phyloP scores from a whole-genome alignment of 2,329 filamentous ascomycete genomes.

The Aureobasidium sp. region DNA sequence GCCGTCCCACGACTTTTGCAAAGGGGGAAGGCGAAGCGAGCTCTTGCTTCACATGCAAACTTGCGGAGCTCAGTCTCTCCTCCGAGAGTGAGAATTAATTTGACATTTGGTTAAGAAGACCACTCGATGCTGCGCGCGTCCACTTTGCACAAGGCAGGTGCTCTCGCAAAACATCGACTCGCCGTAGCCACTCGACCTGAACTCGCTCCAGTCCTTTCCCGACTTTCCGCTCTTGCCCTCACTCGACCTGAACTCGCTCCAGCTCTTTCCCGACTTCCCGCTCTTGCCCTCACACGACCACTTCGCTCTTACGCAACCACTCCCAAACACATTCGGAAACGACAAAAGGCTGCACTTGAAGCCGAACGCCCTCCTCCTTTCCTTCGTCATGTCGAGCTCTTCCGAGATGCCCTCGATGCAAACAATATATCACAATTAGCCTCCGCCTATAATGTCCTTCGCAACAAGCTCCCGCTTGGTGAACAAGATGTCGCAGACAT shows the following conservation, averaged over 20 bases:
- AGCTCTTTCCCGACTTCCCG: neutral
- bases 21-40: neutral
- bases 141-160: neutral
- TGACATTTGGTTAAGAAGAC: neutral
- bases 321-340: conserved; percentile 11
- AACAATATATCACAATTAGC: conserved; percentile 18
- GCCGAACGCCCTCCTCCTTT: conserved; percentile 2
- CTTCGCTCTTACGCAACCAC: neutral
- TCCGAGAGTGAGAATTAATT: conserved; percentile 3
- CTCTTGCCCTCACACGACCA: neutral
- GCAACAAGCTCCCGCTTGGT: conserved; percentile 12
- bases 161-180: conserved; percentile 6
- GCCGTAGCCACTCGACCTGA: neutral
- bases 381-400: conserved; percentile 5
- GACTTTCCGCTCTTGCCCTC: neutral
- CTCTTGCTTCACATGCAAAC: conserved; percentile 4
- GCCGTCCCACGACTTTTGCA: conserved; percentile 10
- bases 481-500: conserved; percentile 25
- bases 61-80: conserved; percentile 6
- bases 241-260: neutral
- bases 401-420: conserved; percentile 19
- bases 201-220: neutral
- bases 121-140: conserved; percentile 11
- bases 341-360: neutral
- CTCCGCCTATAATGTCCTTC: conserved; percentile 15